Evolutionary conservation across 2,329 filamentous ascomycete genomes (phyloP).

Genomic region (Drechslera avenae): DNA sequence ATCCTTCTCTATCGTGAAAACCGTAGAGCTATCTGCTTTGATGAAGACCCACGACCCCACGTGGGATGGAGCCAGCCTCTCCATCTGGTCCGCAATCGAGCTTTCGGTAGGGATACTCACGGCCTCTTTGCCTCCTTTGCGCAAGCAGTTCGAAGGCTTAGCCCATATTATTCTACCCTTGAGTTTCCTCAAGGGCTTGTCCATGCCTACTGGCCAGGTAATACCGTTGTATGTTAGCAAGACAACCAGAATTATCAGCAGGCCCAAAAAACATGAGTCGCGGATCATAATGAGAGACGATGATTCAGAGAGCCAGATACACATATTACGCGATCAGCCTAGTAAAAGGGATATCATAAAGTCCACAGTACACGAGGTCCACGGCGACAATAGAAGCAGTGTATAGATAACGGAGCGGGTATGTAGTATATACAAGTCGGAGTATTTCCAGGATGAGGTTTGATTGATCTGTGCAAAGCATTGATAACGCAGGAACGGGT

Average conservation of each 20-base stretch:
- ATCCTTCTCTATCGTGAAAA: conserved; percentile 33
- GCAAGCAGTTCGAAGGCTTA: conserved; percentile 33
- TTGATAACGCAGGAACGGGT: too few relatives aligned
- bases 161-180: conserved; percentile 24
- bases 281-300: conserved; percentile 10
- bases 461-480: background rate
- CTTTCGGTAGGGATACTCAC: conserved; percentile 34
- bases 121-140: conserved; percentile 31
- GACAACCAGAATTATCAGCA: conserved; percentile 6
- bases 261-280: too few relatives aligned
- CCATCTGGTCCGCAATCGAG: conserved; percentile 32
- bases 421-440: background rate
- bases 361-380: conserved; percentile 31
- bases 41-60: conserved; percentile 27
- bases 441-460: background rate
- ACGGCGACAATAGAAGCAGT: conserved; percentile 9
- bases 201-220: conserved; percentile 3
- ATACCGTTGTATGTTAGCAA: conserved; percentile 12
- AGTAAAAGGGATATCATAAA: conserved; percentile 22
- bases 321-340: conserved; percentile 19
- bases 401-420: conserved; percentile 2
- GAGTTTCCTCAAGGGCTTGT: conserved; percentile 14
- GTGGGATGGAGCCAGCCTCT: conserved; percentile 28
- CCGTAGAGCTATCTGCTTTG: conserved; percentile 24
- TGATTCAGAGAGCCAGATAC: conserved; percentile 29